Base-by-base conservation (phyloP, 352 stramenopile genomes). In the Phytophthora podocarpi region DNA sequence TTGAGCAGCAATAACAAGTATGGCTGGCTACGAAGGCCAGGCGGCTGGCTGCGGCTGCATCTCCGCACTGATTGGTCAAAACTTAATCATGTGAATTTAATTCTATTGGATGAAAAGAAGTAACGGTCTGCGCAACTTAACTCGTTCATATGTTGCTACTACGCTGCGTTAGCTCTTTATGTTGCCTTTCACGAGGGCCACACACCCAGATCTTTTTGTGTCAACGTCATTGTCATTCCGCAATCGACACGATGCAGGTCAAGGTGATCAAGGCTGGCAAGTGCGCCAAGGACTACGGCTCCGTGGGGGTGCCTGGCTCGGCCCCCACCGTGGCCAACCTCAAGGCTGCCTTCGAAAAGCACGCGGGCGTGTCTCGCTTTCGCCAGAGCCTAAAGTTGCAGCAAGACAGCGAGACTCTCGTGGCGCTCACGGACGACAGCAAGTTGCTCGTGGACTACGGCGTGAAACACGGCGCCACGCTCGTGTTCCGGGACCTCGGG, bases 401-500 rank as follows among this genome's bases (percentile, higher is more conserved):
- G 41, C 43, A 51, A 37, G 31, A 43, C 5, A 52, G 52, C 23
- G 63, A 76, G 24, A 11, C 32, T 2, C 37, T 73, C 10, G 56
- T 78, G 60, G 40, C 80, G 31, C 70, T 93, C n/a, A 57, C 58
- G 27, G 84, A 89, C 39, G 84, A 93, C 58, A 60, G 16, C 15
- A 81, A 88, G 65, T 62, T 77, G 54, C 65, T 93, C 23, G 66
- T 69, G 34, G 61, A 74, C 30, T 85, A 86, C 50, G 81, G 81
- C 60, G 68, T 90, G 48, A 80, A 79, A 60, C 63, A 74, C 47
- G 66, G 59, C 32, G 54, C 70, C 31, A 74, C 78, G 58, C 67
- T 93, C 15, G 66, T 85, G 34, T 86, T 95, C 67, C 88, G 90
- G 59, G 85, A 97, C 67, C 56, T 96, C 2, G 89, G 89, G 0